Evolutionary conservation across 2,329 filamentous ascomycete species (phyloP).

Genomic region (Cercospora citrullina): DNA sequence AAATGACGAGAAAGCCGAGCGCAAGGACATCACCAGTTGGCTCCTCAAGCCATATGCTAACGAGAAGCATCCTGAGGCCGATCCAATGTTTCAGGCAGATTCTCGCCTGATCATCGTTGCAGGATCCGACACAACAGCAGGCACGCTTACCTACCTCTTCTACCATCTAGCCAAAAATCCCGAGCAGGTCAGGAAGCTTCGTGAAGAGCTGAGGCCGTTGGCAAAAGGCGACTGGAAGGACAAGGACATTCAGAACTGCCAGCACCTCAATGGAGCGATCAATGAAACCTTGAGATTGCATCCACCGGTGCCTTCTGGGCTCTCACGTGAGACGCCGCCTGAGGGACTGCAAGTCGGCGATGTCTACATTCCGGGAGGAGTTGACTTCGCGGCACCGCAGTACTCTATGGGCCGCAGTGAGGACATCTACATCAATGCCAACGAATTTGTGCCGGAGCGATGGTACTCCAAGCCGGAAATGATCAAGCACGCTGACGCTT

Average conservation of each 20-base stretch:
- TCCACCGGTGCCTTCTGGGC: slow-evolving; percentile 41
- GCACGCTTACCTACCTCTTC: slow-evolving; percentile 45
- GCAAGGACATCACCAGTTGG: slow-evolving; percentile 35
- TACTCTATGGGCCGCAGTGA: slow-evolving; percentile 32
- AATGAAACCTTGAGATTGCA: slow-evolving; percentile 46
- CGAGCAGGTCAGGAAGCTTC: slow-evolving; percentile 35
- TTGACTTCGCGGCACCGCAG: slow-evolving; percentile 24
- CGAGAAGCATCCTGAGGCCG: slow-evolving; percentile 30
- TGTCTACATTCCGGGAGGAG: slow-evolving; percentile 38
- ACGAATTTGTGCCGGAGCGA: slow-evolving; percentile 40
- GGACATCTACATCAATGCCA: slow-evolving; percentile 34
- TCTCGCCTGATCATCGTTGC: slow-evolving; percentile 40
- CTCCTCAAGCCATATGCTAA: slow-evolving; percentile 34
- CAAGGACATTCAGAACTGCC: slow-evolving; percentile 30
- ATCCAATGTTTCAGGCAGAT: slow-evolving; percentile 32
- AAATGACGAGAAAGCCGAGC: slow-evolving; percentile 21
- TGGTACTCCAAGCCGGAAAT: slow-evolving; percentile 42
- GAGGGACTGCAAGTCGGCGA: slow-evolving; percentile 42
- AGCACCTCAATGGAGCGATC: slow-evolving; percentile 44
- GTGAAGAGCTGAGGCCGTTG: slow-evolving; percentile 38
- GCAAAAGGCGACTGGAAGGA: slow-evolving; percentile 26
- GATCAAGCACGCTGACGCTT: slow-evolving; percentile 40
- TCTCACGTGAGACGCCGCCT: slow-evolving; percentile 41
- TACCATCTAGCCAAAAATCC: slow-evolving; percentile 41
- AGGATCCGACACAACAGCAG: slow-evolving; percentile 47